Conservation (phyloP, 139 green algal genomes). For the Dunaliella primolecta region DNA sequence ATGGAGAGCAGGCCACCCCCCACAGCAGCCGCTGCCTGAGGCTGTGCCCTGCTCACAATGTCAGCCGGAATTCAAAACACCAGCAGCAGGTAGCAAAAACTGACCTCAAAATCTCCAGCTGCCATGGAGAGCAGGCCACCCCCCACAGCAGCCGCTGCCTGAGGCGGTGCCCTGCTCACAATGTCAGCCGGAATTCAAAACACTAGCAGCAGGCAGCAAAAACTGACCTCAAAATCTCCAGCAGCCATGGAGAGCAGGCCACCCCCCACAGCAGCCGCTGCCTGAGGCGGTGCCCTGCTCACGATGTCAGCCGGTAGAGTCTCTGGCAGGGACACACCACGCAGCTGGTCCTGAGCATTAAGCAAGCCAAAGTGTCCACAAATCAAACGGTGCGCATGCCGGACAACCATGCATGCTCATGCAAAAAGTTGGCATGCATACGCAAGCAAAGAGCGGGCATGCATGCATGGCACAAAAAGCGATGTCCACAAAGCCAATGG, state of each 20-base stretch:
- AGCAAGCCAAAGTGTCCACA: too few relatives aligned
- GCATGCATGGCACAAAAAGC: too few relatives aligned
- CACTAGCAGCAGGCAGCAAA: slow-evolving; percentile 35
- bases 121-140: slow-evolving; percentile 81
- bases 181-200: slow-evolving; percentile 53
- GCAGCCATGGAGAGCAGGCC: slow-evolving; percentile 88
- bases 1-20: slow-evolving; percentile 86
- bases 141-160: not conserved
- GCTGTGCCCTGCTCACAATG: slow-evolving; percentile 44
- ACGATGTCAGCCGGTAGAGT: slow-evolving; percentile 53
- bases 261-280: not conserved
- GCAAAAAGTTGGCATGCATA: too few relatives aligned
- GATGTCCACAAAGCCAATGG: too few relatives aligned
- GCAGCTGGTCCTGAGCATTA: slow-evolving; percentile 70
- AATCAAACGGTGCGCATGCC: too few relatives aligned
- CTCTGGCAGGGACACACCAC: slow-evolving; percentile 70
- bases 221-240: slow-evolving; percentile 88
- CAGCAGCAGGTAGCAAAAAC: slow-evolving; percentile 29
- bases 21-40: too few relatives aligned
- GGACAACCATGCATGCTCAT: too few relatives aligned
- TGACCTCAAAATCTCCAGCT: slow-evolving; percentile 92
- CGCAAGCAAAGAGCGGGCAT: too few relatives aligned
- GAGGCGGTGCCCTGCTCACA: slow-evolving; percentile 18
- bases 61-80: slow-evolving; percentile 42
- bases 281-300: not conserved